Conservation (phyloP, 2,329 filamentous ascomycete species). For the Xylaria digitata region DNA sequence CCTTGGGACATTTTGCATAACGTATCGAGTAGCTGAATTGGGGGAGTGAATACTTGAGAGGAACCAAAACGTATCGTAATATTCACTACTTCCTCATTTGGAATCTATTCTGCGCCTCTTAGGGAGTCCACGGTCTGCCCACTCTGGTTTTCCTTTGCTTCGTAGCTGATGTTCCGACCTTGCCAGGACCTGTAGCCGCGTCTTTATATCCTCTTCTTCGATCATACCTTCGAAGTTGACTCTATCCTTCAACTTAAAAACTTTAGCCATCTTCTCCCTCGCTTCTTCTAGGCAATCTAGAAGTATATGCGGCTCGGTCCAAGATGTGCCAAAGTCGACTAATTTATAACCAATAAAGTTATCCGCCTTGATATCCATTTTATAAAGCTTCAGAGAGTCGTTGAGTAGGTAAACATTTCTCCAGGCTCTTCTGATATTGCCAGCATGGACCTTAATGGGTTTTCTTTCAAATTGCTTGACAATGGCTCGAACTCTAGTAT, state of each 20-base stretch:
- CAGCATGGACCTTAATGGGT: background rate
- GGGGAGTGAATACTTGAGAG: too few species aligned
- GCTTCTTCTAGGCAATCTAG: background rate
- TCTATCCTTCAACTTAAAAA: background rate
- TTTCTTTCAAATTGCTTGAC: background rate
- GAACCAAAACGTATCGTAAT: too few species aligned
- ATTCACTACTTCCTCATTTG: too few species aligned
- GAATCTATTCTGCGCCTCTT: background rate
- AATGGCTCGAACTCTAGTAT: conserved; percentile 9
- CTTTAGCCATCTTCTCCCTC: background rate
- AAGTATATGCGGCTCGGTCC: conserved; percentile 19
- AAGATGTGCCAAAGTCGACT: conserved; percentile 22
- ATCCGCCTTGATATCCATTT: conserved; percentile 24
- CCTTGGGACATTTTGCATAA: too few species aligned
- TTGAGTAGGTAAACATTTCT: conserved; percentile 14
- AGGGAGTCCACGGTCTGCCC: background rate
- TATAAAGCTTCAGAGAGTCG: conserved; percentile 8
- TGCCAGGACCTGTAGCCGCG: background rate
- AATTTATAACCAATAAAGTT: conserved; percentile 16
- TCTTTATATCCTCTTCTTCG: conserved; percentile 12
- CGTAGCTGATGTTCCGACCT: background rate
- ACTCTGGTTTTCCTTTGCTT: background rate
- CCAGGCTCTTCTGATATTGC: conserved; percentile 16
- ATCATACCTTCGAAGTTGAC: conserved; percentile 10
- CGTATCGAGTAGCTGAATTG: too few species aligned